Base-by-base conservation (phyloP, 176 grass and related monocot species). In the Rhynchospora pubera region DNA sequence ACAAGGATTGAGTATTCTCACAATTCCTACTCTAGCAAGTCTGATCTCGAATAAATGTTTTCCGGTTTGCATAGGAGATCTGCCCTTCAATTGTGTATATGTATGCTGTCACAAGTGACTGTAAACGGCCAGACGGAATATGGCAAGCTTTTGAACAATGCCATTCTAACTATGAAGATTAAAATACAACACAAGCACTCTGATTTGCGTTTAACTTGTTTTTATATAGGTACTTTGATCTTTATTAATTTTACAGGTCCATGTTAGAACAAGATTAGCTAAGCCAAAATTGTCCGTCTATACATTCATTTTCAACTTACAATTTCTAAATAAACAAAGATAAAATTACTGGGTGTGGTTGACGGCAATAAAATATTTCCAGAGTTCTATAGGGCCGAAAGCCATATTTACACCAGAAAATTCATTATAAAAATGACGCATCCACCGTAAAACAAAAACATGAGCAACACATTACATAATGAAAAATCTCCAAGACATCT, bases 51-150 rank as follows among this genome's bases (percentile, higher is more conserved):
- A 30, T 79, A 19, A 45, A 45, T 7, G 19, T 16, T 30, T 79
- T 19, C 43, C 52, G 65, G 79, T 67, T 65, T 65, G 62, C 5
- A 82, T 28, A 65, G 45, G 16, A 82, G 11, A 48, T 47, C 64
- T 7, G 42, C 59, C 10, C 61, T 62, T 65, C 11, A 76, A 42
- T 66, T 24, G 23, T 82, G 12, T 82, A 53, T 82, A 82, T 80
- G 22, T 16, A 30, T 77, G 72, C 23, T 8, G 50, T 18, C 19
- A 39, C 66, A 70, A 70, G 9, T 32, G 43, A 77, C 13, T 30
- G 72, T 77, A 77, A 53, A 56, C 16, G 22, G 22, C 56, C n/a
- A n/a, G n/a, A n/a, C 55, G 50, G 47, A 56, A 56, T 18, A 56
- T 30, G 47, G 13, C 18, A 23, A 77, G 11, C 43, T 74, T 65